Evolutionary conservation across 225 moss, liverwort and hornwort species (phyloP), one percentile per base, ranked within the genome.

Genomic region (Bryoerythrophyllum caledonicum): DNA sequence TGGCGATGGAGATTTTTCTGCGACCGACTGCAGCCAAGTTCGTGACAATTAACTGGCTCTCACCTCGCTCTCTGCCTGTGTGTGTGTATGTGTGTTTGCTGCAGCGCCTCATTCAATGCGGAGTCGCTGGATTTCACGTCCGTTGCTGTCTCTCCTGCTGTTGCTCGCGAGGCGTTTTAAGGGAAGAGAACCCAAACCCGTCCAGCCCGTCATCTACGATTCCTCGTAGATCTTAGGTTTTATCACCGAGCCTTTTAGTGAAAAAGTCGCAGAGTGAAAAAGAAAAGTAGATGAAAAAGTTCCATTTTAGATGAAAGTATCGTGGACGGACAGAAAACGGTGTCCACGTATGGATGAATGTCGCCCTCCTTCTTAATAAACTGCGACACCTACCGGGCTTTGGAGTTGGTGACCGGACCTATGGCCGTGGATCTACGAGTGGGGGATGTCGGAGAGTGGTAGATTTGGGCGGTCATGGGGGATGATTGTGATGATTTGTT

Each of bases 11-110:
- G 28, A 9, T n/a, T 55, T 49, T 21, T 24, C 60, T 16, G 77
- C 41, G 27, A 27, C 15, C 51, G 37, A 27, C 23, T 44, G 64
- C 75, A 23, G 75, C 75, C 61, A 62, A 7, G 79, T 72, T 75
- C 79, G 67, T 76, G 83, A 76, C 38, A 83, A 79, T 63, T 79
- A 46, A 67, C 72, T 49, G 15, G 15, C 26, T 44, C 16, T 60
- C 13, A 38, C 23, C 20, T 52, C 52, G 6, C 8, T 7, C 54
- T 8, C 37, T 37, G 6, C 4, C 3, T 13, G 4, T 14, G 2
- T 17, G 16, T 4, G 48, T 48, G 37, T 37, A 7, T 5, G 46
- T 44, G 10, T 44, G 44, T 44, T 44, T 14, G 44, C 44, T 46
- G 46, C 16, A 14, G 48, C 17, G 48, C 48, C 48, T 10, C 54